These are phyloP conservation scores for Agrocybe pediades DNA, from an alignment of 768 basidiomycete genomes.

Conservation along the genomic window DNA sequence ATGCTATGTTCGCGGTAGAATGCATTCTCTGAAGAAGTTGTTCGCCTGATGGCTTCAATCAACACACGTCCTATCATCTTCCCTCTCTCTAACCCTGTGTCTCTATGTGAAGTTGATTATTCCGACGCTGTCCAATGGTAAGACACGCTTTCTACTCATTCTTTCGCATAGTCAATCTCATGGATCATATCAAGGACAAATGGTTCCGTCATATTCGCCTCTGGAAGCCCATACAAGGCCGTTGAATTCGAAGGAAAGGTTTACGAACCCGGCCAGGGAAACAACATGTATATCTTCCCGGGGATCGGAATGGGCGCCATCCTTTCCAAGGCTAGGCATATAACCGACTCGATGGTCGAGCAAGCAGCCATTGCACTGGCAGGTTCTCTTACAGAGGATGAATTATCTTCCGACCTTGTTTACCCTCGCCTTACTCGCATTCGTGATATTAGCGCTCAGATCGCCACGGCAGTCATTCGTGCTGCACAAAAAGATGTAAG, in stretches of 20 bases:
- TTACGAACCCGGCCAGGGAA: slow-evolving; percentile 73
- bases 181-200: slow-evolving; percentile 48
- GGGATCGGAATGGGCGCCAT: slow-evolving; percentile 66
- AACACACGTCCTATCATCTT: slow-evolving; percentile 80
- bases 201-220: slow-evolving; percentile 70
- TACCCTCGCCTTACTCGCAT: slow-evolving; percentile 72
- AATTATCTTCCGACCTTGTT: slow-evolving; percentile 53
- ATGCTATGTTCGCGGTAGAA: slow-evolving; percentile 29
- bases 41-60: slow-evolving; percentile 61
- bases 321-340: slow-evolving; percentile 53
- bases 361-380: slow-evolving; percentile 64
- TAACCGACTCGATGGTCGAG: slow-evolving; percentile 74
- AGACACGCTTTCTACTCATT: slow-evolving; percentile 8
- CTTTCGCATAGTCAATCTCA: background rate
- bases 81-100: slow-evolving; percentile 76
- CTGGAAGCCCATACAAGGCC: slow-evolving; percentile 68
- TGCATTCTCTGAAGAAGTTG: slow-evolving; percentile 67
- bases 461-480: slow-evolving; percentile 64
- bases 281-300: slow-evolving; percentile 78
- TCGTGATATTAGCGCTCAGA: slow-evolving; percentile 62
- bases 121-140: slow-evolving; percentile 60
- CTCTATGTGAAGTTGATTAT: slow-evolving; percentile 62
- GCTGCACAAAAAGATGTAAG: slow-evolving; percentile 66
- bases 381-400: slow-evolving; percentile 55
- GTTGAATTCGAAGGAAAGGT: slow-evolving; percentile 47